Percentiles rank a stretch among this genome's conserved stretches.
phyloP scores from a whole-genome alignment of 768 basidiomycete species.

The Phallus indusiatus region DNA sequence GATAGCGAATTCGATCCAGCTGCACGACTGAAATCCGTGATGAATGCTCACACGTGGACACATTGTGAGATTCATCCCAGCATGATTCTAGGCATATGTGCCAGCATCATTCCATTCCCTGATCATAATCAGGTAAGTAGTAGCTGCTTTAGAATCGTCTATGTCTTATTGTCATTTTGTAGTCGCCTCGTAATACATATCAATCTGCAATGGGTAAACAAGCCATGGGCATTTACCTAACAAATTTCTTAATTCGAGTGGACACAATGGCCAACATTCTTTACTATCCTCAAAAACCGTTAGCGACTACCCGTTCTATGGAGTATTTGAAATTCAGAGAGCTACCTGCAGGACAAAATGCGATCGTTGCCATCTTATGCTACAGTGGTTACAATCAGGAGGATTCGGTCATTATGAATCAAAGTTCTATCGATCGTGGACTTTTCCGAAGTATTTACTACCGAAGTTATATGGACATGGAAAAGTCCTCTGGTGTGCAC shows the following conservation, averaged over 20 bases:
- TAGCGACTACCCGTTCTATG: constrained; percentile 98
- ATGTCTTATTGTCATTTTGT: neutral
- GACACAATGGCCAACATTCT: constrained; percentile 99
- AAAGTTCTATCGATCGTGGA: constrained; percentile 95
- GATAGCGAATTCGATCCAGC: constrained; percentile 78
- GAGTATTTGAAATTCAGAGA: constrained; percentile 98
- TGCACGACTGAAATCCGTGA: constrained; percentile 76
- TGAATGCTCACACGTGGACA: constrained; percentile 87
- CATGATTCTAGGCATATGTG: constrained; percentile 98
- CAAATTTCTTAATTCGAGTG: constrained; percentile 98
- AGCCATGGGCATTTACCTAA: constrained; percentile 98
- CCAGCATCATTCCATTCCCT: constrained; percentile 98
- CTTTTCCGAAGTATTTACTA: constrained; percentile 93
- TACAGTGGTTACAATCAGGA: constrained; percentile 99
- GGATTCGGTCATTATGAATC: constrained; percentile 99
- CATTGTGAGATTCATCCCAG: constrained; percentile 99
- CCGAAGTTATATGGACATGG: constrained; percentile 95
- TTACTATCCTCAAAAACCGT: constrained; percentile 98
- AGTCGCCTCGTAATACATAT: constrained; percentile 99
- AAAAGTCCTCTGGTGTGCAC: constrained; percentile 91
- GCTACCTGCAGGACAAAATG: constrained; percentile 97
- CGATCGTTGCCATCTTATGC: constrained; percentile 94
- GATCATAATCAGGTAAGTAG: constrained; percentile 91
- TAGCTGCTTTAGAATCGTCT: neutral
- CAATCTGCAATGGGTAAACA: constrained; percentile 99